Evolutionary conservation across 73 alveolate genomes (phyloP).

Genomic region (Loxodes magnus): DNA sequence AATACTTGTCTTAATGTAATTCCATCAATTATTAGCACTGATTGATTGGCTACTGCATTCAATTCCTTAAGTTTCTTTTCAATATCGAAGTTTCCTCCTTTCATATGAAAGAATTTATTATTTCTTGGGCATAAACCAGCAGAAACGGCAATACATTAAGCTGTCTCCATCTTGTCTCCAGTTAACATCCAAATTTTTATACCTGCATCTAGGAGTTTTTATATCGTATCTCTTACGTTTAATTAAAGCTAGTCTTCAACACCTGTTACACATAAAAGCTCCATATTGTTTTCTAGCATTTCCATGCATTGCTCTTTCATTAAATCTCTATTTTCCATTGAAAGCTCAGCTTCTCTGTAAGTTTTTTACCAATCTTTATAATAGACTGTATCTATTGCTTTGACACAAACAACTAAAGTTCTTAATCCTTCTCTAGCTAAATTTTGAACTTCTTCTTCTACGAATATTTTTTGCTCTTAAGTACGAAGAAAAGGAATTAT

Average conservation of each 20-base stretch:
- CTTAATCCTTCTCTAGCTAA: slow-evolving; percentile 90
- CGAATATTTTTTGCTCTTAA: slow-evolving; percentile 49
- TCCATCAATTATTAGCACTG: slow-evolving; percentile 39
- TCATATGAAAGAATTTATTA: slow-evolving; percentile 48
- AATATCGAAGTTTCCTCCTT: slow-evolving; percentile 32
- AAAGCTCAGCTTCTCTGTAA: slow-evolving; percentile 64
- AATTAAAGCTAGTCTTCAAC: slow-evolving; percentile 89
- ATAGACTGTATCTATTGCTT: slow-evolving; percentile 44
- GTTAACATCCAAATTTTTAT: slow-evolving; percentile 91
- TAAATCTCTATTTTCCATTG: slow-evolving; percentile 59
- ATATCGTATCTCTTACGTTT: slow-evolving; percentile 60
- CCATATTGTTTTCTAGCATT: slow-evolving; percentile 73
- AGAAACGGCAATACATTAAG: slow-evolving; percentile 89
- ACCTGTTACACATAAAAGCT: slow-evolving; percentile 82
- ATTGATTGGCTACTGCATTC: not conserved
- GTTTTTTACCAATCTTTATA: slow-evolving; percentile 46
- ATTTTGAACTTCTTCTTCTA: slow-evolving; percentile 74
- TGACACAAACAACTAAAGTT: slow-evolving; percentile 78
- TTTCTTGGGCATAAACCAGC: slow-evolving; percentile 80
- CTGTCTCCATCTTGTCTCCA: slow-evolving; percentile 97
- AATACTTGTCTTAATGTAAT: slow-evolving; percentile 16
- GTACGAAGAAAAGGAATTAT: slow-evolving; percentile 61
- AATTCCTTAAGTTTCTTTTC: slow-evolving; percentile 22
- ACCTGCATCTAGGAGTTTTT: slow-evolving; percentile 71
- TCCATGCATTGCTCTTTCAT: slow-evolving; percentile 36